Conservation (phyloP, 805 yeast species). For the Saturnispora dispora region DNA sequence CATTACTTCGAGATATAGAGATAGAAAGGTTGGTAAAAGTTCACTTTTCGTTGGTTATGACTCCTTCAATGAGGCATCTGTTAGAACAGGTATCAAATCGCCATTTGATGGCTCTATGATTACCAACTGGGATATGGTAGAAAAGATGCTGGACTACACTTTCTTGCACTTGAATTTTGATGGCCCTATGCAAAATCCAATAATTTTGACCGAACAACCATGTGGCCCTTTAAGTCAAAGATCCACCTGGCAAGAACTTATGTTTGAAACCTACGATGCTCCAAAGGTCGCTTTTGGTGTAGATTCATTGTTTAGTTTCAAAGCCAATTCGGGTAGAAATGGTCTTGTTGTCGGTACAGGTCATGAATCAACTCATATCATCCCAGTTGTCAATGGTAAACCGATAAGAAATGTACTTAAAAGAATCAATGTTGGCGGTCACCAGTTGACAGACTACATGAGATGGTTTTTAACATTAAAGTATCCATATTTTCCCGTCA, state of each 20-base stretch:
- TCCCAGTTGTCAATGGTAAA: slow-evolving; percentile 69
- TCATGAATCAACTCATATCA: slow-evolving; percentile 68
- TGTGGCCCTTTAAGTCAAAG: slow-evolving; percentile 68
- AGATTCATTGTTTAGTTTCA: slow-evolving; percentile 71
- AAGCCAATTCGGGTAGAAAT: slow-evolving; percentile 45
- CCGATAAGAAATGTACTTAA: slow-evolving; percentile 62
- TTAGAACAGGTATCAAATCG: slow-evolving; percentile 57
- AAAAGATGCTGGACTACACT: slow-evolving; percentile 72
- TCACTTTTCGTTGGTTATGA: slow-evolving; percentile 80
- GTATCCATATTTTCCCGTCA: slow-evolving; percentile 86
- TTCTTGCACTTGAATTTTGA: slow-evolving; percentile 69
- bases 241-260: slow-evolving; percentile 62
- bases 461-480: slow-evolving; percentile 60
- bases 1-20: slow-evolving; percentile 64
- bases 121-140: slow-evolving; percentile 89
- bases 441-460: slow-evolving; percentile 56
- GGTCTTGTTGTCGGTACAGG: slow-evolving; percentile 84
- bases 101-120: slow-evolving; percentile 85
- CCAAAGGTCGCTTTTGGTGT: slow-evolving; percentile 75
- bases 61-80: slow-evolving; percentile 57
- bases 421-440: slow-evolving; percentile 89
- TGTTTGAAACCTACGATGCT: slow-evolving; percentile 75
- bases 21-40: slow-evolving; percentile 53
- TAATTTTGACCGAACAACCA: slow-evolving; percentile 70
- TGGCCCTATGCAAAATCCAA: slow-evolving; percentile 62